Base-by-base conservation (phyloP, 176 grass and related monocot species). In the Typha latifolia region DNA sequence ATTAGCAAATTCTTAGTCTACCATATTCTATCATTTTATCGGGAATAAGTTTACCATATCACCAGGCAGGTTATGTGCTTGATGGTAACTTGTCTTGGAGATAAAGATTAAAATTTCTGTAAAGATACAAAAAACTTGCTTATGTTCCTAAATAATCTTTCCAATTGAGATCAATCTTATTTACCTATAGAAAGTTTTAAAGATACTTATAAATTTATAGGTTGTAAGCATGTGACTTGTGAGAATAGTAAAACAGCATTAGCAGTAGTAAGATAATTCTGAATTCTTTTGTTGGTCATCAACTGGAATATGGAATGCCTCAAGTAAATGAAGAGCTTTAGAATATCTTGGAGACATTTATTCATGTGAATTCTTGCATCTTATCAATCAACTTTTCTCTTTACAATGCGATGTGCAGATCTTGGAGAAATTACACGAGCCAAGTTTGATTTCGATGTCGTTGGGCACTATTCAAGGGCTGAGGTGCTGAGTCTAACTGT, bases 361-460 rank as follows among this genome's bases (percentile, higher is more conserved):
- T 12, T 19, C 64, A 19, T 59, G 5, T 0, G 18, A 59, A 16
- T 69, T 13, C 5, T 12, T 71, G 16, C 37, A 62, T 14, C 49
- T 62, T 70, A 24, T 32, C 8, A 15, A 55, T 24, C 32, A 19
- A 2, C 27, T 49, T 49, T 51, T 11, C 12, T 32, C 55, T 23
- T 18, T 43, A 12, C 14, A 26, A n/a, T 52, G 73, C 14, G 13
- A 18, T 75, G 4, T 79, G 70, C 83, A 92, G 85, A 97, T 65
- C 52, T 97, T 12, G 94, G 78, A 68, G 94, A 97, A 64, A 97
- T 97, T 56, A 86, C 77, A 27, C 50, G 85, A 76, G 94, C 94
- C 9, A 97, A 97, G 81, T 97, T 97, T 75, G 89, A 82, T 69
- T 90, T 92, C 15, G 89, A 97, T 12, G 94, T 97, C 14, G 89